Evolutionary conservation across 2,329 filamentous ascomycete genomes (phyloP), one percentile per base, ranked within the genome.

Genomic region (Chrysoporthe deuterocubensis): DNA sequence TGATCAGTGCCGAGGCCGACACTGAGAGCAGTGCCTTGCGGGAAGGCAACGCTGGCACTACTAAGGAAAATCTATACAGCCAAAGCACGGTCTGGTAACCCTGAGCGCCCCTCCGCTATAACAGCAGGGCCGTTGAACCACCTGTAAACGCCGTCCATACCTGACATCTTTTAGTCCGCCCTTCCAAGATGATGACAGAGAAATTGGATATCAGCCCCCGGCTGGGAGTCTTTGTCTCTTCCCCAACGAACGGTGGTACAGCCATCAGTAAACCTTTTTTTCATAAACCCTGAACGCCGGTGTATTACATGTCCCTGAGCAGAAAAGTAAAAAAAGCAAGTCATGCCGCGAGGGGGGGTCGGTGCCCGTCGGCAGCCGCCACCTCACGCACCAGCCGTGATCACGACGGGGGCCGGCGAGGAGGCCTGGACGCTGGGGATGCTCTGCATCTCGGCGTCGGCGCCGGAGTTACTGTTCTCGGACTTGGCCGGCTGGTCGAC

Each of bases 391-490:
- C 82, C 81, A 34, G 84, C 82, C 40, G 80, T 74, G 63, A 86
- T 78, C n/a, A 83, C 76, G 65, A 82, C 76, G 3, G 84, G 84
- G 18, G 80, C 82, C 0, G 86, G 85, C 7, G 86, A 87, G 64
- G 83, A 84, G 7, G 81, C 82, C n/a, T 82, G 77, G 14, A 85
- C 72, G 72, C 85, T 88, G 9, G 84, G 76, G 13, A 77, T 77
- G 72, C 83, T 87, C 65, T 78, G 81, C 80, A 86, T 86, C 73
- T 89, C 87, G 37, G 82, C 81, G 56, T 86, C 86, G 62, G 78
- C 80, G 32, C 71, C 75, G 34, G 75, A 78, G 68, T 71, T 73
- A 69, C 75, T 79, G 70, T 76, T 77, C 65, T 81, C 82, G 74
- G 84, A 85, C 76, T 85, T 85, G 69, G 78, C 76, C 67, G 83